Evolutionary conservation across 306 rosid genomes (phyloP), one percentile per base, ranked within the genome.

Genomic region (Prunus kanzakura): DNA sequence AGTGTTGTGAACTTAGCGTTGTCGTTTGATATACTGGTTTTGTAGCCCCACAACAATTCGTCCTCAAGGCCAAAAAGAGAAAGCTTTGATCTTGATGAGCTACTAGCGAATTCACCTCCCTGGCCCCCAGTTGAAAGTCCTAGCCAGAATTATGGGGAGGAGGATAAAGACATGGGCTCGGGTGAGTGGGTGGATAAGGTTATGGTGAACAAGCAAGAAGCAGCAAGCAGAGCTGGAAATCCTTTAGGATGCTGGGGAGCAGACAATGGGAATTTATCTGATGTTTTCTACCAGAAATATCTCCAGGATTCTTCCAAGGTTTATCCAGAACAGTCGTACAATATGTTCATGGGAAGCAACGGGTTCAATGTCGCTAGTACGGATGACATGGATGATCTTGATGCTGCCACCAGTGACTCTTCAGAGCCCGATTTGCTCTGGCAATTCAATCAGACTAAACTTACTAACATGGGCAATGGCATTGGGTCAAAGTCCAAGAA

Each of bases 101-200:
- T 89, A 80, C 84, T 85, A 50, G 78, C 89, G 45, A 91, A 86
- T 69, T 94, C 98, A 50, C 97, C 98, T 51, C 91, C 93, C 43
- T 94, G 97, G 97, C 97, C 96, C 27, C 97, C 96, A 1, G 91
- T 85, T 62, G 89, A 79, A 29, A 79, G 86, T 81, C 91, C 90
- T 60, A 87, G 84, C 74, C 89, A 85, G 82, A 85, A 76, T 87
- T 78, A 69, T 51, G 78, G 76, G 58, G 98, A 94, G 56, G 96
- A 94, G n/a, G 97, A 91, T 61, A 89, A 62, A 78, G 98, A 91
- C 78, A 78, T 68, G 61, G 87, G 82, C 73, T 76, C 87, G 0
- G 97, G 95, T 11, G 95, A 91, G 51, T 94, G 98, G 98, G 93
- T 94, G 46, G 98, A 94, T 76, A 94, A 94, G 82, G 98, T 94